phyloP scores from a whole-genome alignment of 192 early-diverging fungal species.

The Dimargaris cristalligena region DNA sequence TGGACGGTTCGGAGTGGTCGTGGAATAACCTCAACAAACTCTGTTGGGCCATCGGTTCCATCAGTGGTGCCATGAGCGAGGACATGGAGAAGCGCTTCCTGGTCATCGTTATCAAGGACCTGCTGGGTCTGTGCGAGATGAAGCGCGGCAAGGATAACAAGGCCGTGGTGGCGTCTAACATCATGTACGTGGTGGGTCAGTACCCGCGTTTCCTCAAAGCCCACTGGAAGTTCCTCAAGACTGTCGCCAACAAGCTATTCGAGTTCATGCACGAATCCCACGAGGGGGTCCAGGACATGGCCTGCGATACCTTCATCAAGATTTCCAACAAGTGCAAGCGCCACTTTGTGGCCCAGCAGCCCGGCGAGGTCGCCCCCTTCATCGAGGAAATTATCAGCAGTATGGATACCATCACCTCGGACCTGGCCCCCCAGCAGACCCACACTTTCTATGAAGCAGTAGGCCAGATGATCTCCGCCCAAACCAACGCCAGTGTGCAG shows the following conservation, averaged over 20 bases:
- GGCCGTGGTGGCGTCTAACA: slow-evolving; percentile 97
- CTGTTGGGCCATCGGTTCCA: slow-evolving; percentile 99
- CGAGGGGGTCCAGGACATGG: slow-evolving; percentile 99
- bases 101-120: slow-evolving; percentile 96
- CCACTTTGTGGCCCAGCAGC: slow-evolving; percentile 89
- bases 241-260: slow-evolving; percentile 98
- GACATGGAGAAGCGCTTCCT: slow-evolving; percentile 95
- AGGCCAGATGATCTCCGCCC: slow-evolving; percentile 94
- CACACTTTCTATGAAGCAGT: slow-evolving; percentile 99
- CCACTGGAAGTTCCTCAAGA: slow-evolving; percentile 99
- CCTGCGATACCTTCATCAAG: slow-evolving; percentile 99
- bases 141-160: slow-evolving; percentile 99
- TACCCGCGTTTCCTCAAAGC: slow-evolving; percentile 99
- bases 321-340: slow-evolving; percentile 95
- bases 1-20: slow-evolving; percentile 94
- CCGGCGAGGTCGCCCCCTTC: slow-evolving; percentile 72
- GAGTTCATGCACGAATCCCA: slow-evolving; percentile 99
- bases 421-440: slow-evolving; percentile 80
- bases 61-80: slow-evolving; percentile 91
- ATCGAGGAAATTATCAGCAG: slow-evolving; percentile 89
- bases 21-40: slow-evolving; percentile 96
- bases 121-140: slow-evolving; percentile 87
- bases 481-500: slow-evolving; percentile 58
- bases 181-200: slow-evolving; percentile 99
- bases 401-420: slow-evolving; percentile 70